Evolutionary conservation across 139 green algal species (phyloP).

Genomic region (Pycnococcus provasolii): DNA sequence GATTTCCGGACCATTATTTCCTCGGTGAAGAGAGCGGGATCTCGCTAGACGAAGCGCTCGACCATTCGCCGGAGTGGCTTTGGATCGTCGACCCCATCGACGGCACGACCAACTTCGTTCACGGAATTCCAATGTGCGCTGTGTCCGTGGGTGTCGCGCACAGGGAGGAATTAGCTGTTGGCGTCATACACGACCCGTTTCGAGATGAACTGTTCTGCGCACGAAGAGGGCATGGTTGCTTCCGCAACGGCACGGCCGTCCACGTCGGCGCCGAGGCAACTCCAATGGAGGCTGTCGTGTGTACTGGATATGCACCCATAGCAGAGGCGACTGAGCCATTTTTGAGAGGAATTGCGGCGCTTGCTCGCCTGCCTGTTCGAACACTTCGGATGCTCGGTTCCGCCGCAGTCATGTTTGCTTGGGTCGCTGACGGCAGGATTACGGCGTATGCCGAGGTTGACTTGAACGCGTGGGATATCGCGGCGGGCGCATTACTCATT

Average conservation of each 20-base stretch:
- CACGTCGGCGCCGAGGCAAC: conserved; percentile 2
- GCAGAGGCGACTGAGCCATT: not conserved
- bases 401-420: conserved; percentile 24
- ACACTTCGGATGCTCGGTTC: conserved; percentile 19
- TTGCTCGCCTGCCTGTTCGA: conserved; percentile 6
- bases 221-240: too few relatives aligned
- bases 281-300: conserved; percentile 8
- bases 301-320: conserved; percentile 14
- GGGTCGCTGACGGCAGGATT: conserved; percentile 17
- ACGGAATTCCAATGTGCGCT: conserved; percentile 63
- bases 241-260: not conserved
- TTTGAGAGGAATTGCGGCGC: not conserved
- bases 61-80: not conserved
- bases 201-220: conserved; percentile 1
- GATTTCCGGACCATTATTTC: conserved; percentile 15
- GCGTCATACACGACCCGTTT: conserved; percentile 23
- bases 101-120: conserved; percentile 95
- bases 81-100: conserved; percentile 71
- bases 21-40: conserved; percentile 22
- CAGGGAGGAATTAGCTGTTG: conserved; percentile 8
- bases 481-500: conserved; percentile 17
- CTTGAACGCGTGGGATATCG: conserved; percentile 21
- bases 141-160: conserved; percentile 19
- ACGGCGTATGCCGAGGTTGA: conserved; percentile 16
- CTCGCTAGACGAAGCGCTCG: not conserved